A percentile compares a stretch with the other conserved stretches of the same genome.
These are phyloP conservation scores for Simmondsia chinensis DNA, from an alignment of 148 eudicot genomes.

Conservation along the genomic window DNA sequence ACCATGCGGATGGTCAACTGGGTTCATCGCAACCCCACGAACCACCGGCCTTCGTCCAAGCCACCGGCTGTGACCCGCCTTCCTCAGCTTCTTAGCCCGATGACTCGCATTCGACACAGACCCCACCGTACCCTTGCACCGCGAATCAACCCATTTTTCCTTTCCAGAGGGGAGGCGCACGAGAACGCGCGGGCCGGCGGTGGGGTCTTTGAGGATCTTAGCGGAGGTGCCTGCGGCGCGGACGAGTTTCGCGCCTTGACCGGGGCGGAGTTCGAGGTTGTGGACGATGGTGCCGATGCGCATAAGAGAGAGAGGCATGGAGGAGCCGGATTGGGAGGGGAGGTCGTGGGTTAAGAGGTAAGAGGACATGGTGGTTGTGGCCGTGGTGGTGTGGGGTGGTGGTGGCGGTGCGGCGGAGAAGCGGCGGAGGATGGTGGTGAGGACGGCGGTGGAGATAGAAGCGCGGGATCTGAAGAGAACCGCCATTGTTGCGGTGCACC, in stretches of 20 bases:
- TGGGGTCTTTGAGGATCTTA: constrained; percentile 66
- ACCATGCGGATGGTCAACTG: constrained; percentile 90
- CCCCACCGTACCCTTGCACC: constrained; percentile 72
- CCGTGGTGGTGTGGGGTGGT: not conserved
- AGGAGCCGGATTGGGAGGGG: constrained; percentile 64
- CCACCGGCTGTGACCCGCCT: constrained; percentile 85
- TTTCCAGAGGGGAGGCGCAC: constrained; percentile 62
- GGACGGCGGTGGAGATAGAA: constrained; percentile 11
- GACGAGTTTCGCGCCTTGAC: constrained; percentile 65
- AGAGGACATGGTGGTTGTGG: constrained; percentile 12
- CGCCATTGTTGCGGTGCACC: constrained; percentile 19
- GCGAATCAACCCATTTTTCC: constrained; percentile 45
- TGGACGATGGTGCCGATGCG: constrained; percentile 78
- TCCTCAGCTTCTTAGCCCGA: constrained; percentile 46
- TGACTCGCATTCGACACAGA: constrained; percentile 51
- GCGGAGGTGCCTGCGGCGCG: constrained; percentile 87
- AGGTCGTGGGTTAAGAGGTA: constrained; percentile 52
- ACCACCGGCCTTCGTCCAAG: constrained; percentile 63
- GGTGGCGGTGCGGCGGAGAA: constrained; percentile 16
- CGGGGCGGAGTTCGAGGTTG: constrained; percentile 78
- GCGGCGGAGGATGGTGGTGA: constrained; percentile 13
- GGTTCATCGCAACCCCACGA: constrained; percentile 93
- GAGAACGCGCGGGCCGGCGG: constrained; percentile 24
- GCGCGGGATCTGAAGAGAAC: constrained; percentile 26
- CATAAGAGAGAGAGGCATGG: constrained; percentile 72